phyloP scores from a whole-genome alignment of 1,284 basidiomycete species.

The Heliocybe sulcata region DNA sequence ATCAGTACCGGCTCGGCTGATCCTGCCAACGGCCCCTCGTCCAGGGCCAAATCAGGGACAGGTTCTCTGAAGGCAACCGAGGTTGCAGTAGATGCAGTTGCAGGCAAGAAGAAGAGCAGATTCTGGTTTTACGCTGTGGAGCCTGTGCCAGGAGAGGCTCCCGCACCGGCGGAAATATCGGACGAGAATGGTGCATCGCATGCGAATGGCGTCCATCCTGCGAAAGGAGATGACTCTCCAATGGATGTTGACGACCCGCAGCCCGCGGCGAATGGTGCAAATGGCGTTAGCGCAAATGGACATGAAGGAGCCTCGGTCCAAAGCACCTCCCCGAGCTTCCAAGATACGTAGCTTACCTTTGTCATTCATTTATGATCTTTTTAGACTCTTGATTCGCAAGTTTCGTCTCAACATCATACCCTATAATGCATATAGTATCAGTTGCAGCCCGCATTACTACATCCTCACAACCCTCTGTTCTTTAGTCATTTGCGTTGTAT shows the following conservation, averaged over 20 bases:
- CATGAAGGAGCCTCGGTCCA: neutral
- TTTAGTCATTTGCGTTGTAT: neutral
- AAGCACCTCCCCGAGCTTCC: neutral
- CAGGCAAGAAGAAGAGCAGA: constrained; percentile 73
- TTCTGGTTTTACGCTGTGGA: constrained; percentile 75
- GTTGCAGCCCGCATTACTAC: neutral
- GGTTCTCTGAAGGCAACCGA: constrained; percentile 61
- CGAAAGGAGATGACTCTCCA: neutral
- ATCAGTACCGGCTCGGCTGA: constrained; percentile 46
- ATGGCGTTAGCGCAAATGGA: neutral
- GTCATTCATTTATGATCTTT: neutral
- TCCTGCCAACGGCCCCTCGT: constrained; percentile 20
- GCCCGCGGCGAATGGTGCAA: neutral
- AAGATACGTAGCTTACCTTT: neutral
- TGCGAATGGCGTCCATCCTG: neutral
- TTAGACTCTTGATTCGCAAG: neutral
- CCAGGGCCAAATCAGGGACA: constrained; percentile 36
- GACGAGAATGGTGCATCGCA: neutral
- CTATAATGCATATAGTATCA: neutral
- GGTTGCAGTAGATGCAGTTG: constrained; percentile 60
- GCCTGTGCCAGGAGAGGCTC: neutral
- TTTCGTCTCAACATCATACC: neutral
- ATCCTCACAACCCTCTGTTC: neutral
- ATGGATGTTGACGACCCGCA: neutral
- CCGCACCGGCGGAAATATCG: neutral